Evolutionary conservation across 2,329 filamentous ascomycete genomes (phyloP), one percentile per base, ranked within the genome.

Genomic region (Emydomyces testavorans): DNA sequence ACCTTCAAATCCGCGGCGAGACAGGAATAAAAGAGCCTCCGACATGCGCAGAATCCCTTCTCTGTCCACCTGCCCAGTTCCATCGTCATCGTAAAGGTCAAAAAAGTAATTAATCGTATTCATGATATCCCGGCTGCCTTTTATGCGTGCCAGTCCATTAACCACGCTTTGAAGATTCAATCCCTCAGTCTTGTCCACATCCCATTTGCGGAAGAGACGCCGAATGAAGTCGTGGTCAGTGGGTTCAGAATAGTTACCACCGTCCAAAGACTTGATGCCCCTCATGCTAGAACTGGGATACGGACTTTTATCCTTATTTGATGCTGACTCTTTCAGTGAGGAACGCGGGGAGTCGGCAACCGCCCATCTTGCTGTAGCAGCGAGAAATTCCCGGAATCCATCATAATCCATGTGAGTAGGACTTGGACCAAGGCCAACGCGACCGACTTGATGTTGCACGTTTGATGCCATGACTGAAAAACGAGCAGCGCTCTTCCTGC

Each of bases 101-200:
- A 98, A 98, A 65, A 98, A 96, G 67, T 96, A 96, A 51, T 82
- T 92, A 60, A 98, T 96, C 50, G 85, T 92, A 24, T 86, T 86
- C 90, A 98, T 95, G 55, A 98, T 95, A 65, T 98, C 92, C 39
- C 83, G 82, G 48, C 84, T 88, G 6, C 92, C 90, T 64, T 94
- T 96, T 60, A 98, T 86, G 11, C 85, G 80, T 1, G 90, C 89
- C 38, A 98, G 72, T 0, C 92, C 92, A 15, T 83, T 83, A 4
- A 96, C 92, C 2, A 98, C 87, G 57, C 96, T 86, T 60, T 94
- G 88, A 42, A 98, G 70, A 15, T 82, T 93, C 53, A 98, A 68
- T 1, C 82, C 80, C n/a, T 82, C 82, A 24, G 76, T 80, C 45
- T 79, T 79, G 52, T 89, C 83, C 4, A 79, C 76, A 61, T 95